A percentile compares a stretch with the other conserved stretches of the same genome.
phyloP scores from a whole-genome alignment of 176 grass and related monocot genomes.

The Metroxylon sagu region DNA sequence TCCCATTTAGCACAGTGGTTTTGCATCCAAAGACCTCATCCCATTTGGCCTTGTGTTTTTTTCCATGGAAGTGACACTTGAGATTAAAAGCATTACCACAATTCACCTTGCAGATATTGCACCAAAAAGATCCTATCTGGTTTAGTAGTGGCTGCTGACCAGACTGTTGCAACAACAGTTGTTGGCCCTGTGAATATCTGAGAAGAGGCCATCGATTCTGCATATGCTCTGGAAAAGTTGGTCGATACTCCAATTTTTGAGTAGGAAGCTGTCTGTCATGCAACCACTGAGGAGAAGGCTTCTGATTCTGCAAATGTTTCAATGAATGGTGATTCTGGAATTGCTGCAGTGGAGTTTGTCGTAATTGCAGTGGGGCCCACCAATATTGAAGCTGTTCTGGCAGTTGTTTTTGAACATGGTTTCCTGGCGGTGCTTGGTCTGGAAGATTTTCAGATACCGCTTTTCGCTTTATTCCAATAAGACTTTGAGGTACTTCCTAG shows the following conservation, averaged over 20 bases:
- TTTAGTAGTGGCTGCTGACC: neutral
- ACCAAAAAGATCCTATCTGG: neutral
- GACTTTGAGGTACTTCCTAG: neutral
- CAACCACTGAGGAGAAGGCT: neutral
- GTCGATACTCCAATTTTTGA: neutral
- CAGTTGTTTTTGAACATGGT: neutral
- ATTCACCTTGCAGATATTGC: conserved; percentile 4
- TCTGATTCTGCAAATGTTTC: neutral
- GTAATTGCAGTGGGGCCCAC: neutral
- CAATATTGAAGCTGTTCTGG: neutral
- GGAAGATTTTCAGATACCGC: neutral
- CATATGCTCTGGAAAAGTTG: neutral
- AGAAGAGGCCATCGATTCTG: conserved; percentile 6
- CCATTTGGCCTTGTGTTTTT: conserved; percentile 57
- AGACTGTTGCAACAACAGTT: neutral
- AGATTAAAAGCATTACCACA: conserved; percentile 1
- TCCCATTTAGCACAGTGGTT: conserved; percentile 5
- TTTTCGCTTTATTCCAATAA: neutral
- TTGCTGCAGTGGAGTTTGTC: neutral
- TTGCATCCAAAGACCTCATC: conserved; percentile 38
- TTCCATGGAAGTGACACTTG: conserved; percentile 31
- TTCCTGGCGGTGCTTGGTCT: neutral
- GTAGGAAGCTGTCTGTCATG: neutral
- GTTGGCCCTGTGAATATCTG: too few species aligned
- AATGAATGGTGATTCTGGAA: neutral